Evolutionary conservation across 495 filamentous ascomycete genomes (phyloP).

Genomic region (Lophium mytilinum): DNA sequence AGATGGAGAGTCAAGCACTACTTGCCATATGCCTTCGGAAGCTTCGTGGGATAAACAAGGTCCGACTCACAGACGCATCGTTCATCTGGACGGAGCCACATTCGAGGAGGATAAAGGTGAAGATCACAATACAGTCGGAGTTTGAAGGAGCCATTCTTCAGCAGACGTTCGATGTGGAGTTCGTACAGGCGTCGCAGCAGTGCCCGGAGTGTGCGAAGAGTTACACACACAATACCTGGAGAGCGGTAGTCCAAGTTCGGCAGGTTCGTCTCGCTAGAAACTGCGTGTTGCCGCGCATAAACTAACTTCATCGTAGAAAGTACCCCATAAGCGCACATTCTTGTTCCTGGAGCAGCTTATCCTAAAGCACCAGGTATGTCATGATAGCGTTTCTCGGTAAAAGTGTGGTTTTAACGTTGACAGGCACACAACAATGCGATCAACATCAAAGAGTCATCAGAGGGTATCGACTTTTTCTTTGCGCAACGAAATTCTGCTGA

Average conservation of each 20-base stretch:
- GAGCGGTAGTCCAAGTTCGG: slow-evolving; percentile 81
- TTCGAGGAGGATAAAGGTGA: slow-evolving; percentile 79
- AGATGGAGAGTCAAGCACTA: slow-evolving; percentile 73
- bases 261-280: slow-evolving; percentile 37
- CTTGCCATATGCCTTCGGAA: slow-evolving; percentile 81
- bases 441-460: slow-evolving; percentile 91
- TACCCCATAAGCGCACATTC: slow-evolving; percentile 95
- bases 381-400: too few relatives aligned
- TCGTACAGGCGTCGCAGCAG: slow-evolving; percentile 79
- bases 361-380: slow-evolving; percentile 63
- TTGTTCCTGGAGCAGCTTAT: slow-evolving; percentile 94
- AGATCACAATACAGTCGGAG: slow-evolving; percentile 83
- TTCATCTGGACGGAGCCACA: slow-evolving; percentile 99
- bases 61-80: slow-evolving; percentile 85
- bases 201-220: slow-evolving; percentile 88
- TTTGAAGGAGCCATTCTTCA: slow-evolving; percentile 73
- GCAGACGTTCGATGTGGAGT: slow-evolving; percentile 90
- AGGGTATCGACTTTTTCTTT: slow-evolving; percentile 95
- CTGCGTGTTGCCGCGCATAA: background rate
- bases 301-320: slow-evolving; percentile 44
- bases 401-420: too few relatives aligned
- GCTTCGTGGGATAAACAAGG: slow-evolving; percentile 70
- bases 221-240: slow-evolving; percentile 89
- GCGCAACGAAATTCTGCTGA: slow-evolving; percentile 82
- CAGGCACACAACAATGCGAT: slow-evolving; percentile 27